A percentile compares a stretch with the other conserved stretches of the same genome.
phyloP scores from a whole-genome alignment of 768 basidiomycete genomes.

The Coprinopsis cinerea region DNA sequence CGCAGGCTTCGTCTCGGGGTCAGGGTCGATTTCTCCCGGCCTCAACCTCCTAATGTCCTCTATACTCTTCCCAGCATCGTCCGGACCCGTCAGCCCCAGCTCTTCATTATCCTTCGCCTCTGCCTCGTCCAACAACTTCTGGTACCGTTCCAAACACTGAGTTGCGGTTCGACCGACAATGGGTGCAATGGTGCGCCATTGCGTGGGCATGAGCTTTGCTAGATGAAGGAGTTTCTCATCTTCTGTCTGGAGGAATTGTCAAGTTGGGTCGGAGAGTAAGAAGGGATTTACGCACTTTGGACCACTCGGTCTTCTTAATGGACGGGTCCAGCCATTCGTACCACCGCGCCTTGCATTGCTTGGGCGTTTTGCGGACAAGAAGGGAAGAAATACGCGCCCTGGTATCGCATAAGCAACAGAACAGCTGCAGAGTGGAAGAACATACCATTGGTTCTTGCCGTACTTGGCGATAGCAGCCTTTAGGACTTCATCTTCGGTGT shows the following conservation, averaged over 20 bases:
- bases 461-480: slow-evolving; percentile 99
- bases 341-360: slow-evolving; percentile 99
- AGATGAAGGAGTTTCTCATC: slow-evolving; percentile 98
- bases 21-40: slow-evolving; percentile 97
- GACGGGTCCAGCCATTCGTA: slow-evolving; percentile 99
- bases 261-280: slow-evolving; percentile 5
- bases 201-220: slow-evolving; percentile 98
- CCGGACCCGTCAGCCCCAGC: slow-evolving; percentile 81
- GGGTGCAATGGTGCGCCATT: slow-evolving; percentile 99
- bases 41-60: slow-evolving; percentile 86
- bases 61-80: slow-evolving; percentile 79
- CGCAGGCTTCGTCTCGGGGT: slow-evolving; percentile 97
- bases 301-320: slow-evolving; percentile 99
- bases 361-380: slow-evolving; percentile 96
- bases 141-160: slow-evolving; percentile 96
- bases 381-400: slow-evolving; percentile 98
- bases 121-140: slow-evolving; percentile 95
- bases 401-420: slow-evolving; percentile 6
- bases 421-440: background rate
- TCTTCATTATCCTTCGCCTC: slow-evolving; percentile 97
- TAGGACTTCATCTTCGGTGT: slow-evolving; percentile 96
- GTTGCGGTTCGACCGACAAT: slow-evolving; percentile 97
- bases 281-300: slow-evolving; percentile 56
- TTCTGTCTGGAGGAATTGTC: slow-evolving; percentile 59
- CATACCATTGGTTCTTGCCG: slow-evolving; percentile 90